phyloP scores from a whole-genome alignment of 2,329 filamentous ascomycete genomes.

The Arthroderma sp. region DNA sequence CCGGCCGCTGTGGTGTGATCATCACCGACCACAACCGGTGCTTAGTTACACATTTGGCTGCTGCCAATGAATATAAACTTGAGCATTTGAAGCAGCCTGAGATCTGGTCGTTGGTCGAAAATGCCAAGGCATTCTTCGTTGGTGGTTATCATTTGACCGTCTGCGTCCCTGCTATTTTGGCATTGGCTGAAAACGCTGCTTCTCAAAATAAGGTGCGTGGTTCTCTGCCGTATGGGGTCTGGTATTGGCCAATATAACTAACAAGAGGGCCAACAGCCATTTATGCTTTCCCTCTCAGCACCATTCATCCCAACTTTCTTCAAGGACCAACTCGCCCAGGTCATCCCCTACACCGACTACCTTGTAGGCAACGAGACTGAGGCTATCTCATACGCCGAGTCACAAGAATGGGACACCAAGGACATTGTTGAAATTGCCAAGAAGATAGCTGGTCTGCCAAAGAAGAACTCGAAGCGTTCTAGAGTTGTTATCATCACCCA shows the following conservation, averaged over 20 bases:
- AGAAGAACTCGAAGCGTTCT: conserved; percentile 76
- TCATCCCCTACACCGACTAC: conserved; percentile 86
- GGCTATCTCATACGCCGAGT: conserved; percentile 73
- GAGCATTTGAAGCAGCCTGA: conserved; percentile 83
- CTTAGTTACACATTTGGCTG: conserved; percentile 88
- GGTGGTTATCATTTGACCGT: conserved; percentile 97
- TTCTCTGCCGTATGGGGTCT: background rate
- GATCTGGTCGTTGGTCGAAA: conserved; percentile 85
- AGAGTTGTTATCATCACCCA: conserved; percentile 88
- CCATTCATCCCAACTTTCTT: conserved; percentile 97
- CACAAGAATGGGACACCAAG: conserved; percentile 59
- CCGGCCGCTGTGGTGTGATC: conserved; percentile 87
- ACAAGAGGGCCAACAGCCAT: conserved; percentile 36
- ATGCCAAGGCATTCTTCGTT: conserved; percentile 79
- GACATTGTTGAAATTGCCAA: conserved; percentile 77
- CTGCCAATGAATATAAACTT: conserved; percentile 92
- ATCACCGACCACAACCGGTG: conserved; percentile 94
- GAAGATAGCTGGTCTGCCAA: conserved; percentile 74
- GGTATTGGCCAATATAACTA: background rate
- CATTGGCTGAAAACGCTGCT: conserved; percentile 79
- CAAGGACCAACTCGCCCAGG: conserved; percentile 83
- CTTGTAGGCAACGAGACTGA: conserved; percentile 96
- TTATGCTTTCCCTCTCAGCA: conserved; percentile 82
- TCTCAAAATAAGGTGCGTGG: conserved; percentile 61
- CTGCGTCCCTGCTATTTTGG: conserved; percentile 78